Percentiles rank a stretch among this genome's conserved stretches.
These are phyloP conservation scores for Steccherinum ochraceum DNA, from an alignment of 768 basidiomycete genomes.

Conservation along the genomic window DNA sequence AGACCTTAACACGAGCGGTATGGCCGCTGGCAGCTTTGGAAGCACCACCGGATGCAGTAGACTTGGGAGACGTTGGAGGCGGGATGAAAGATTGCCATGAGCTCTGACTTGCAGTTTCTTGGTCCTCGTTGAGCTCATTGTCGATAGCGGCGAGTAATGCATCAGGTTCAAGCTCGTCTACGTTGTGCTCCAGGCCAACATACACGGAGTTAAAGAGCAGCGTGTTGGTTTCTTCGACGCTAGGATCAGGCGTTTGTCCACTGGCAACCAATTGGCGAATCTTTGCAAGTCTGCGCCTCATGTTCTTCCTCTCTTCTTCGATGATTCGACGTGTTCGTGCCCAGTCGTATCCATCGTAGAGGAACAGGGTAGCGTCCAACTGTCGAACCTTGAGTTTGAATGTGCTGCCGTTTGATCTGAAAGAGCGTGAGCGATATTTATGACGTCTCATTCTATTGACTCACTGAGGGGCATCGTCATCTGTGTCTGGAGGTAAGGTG, in stretches of 20 bases:
- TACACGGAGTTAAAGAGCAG: conserved; percentile 92
- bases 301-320: conserved; percentile 81
- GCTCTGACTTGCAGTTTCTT: conserved; percentile 70
- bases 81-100: conserved; percentile 86
- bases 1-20: conserved; percentile 24
- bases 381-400: conserved; percentile 52
- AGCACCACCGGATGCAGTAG: conserved; percentile 12
- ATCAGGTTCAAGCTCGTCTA: conserved; percentile 66
- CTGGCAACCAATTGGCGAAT: conserved; percentile 88
- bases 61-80: conserved; percentile 37
- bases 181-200: conserved; percentile 79
- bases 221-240: conserved; percentile 62
- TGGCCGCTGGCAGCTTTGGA: not conserved
- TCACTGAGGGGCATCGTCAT: conserved; percentile 42
- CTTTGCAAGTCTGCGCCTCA: conserved; percentile 79
- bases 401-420: conserved; percentile 40
- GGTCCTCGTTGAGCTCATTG: conserved; percentile 74
- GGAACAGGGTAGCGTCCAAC: conserved; percentile 58
- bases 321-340: conserved; percentile 75
- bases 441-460: conserved; percentile 12
- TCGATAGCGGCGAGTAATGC: conserved; percentile 89
- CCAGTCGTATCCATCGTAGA: conserved; percentile 98
- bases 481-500: conserved; percentile 49
- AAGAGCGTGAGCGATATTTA: conserved; percentile 1
- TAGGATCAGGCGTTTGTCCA: conserved; percentile 81